Base-by-base conservation (phyloP, 2,329 filamentous ascomycete species). In the Emydomyces testavorans region DNA sequence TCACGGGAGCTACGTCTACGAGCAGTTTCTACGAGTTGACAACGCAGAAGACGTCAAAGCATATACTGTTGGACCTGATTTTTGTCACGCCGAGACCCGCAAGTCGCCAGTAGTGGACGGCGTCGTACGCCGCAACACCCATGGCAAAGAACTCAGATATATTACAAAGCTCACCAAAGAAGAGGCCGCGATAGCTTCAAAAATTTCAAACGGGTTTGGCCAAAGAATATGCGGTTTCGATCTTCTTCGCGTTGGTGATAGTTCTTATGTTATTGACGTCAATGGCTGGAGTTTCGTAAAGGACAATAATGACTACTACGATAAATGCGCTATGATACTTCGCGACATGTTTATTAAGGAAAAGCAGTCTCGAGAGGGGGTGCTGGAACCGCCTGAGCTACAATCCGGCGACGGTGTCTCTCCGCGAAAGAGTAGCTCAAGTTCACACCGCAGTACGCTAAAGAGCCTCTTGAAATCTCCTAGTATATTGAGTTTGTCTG, bases 231-330 rank as follows among this genome's bases (percentile, higher is more conserved):
- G 92, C 62, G 92, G 92, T 0, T 98, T 98, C 59, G 92, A 98
- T 63, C 74, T 98, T 51, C 73, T 98, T 49, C 82, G 93, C 23
- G 87, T 89, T 10, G 82, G 80, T 42, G 86, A 88, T 13, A 86
- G 86, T 64, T 96, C 90, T 63, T 98, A 87, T 66, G 92, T 98
- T 41, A 98, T 98, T 56, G 92, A 98, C 59, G 92, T 98, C 57
- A 98, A 98, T 64, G 92, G 92, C 10, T 98, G 93, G 93, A 96
- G 90, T 62, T 98, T 98, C 60, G 92, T 98, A 64, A 98, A 98
- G 65, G 93, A 98, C 64, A 98, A 98, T 59, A 90, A 95, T 53
- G 89, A 94, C 52, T 98, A 98, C 65, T 98, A 98, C 63, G 85
- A 96, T 60, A 86, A 87, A 60, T 92, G 83, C 57, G 80, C 92